phyloP scores from a whole-genome alignment of 23 red algal species.

The Gracilaria vermiculophylla region DNA sequence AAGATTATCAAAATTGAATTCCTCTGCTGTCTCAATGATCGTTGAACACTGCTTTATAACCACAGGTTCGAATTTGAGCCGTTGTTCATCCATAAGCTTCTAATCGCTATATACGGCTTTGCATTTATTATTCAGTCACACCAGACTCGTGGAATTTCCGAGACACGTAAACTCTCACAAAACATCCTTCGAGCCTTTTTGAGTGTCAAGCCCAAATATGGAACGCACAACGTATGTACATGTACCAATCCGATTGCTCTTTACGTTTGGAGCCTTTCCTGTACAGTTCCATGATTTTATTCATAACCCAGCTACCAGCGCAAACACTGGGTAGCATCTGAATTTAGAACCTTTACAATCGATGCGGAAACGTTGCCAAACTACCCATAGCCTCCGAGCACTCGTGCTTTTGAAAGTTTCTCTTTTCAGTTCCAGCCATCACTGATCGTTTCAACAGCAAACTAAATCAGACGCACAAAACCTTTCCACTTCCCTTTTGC shows the following conservation, averaged over 20 bases:
- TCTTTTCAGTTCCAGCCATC: background rate
- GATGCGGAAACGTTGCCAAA: background rate
- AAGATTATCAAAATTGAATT: too few species aligned
- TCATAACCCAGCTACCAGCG: background rate
- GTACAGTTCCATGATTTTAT: background rate
- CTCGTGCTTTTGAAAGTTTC: background rate
- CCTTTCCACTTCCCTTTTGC: background rate
- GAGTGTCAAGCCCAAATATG: background rate
- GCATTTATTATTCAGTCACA: too few species aligned
- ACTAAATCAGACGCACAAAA: background rate
- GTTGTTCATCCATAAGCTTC: too few species aligned
- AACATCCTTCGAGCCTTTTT: background rate
- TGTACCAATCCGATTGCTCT: background rate
- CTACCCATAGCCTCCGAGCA: background rate
- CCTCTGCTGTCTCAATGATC: too few species aligned
- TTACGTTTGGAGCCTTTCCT: background rate
- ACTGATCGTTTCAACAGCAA: background rate
- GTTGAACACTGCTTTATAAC: too few species aligned
- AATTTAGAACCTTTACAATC: background rate
- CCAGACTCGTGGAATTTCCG: too few species aligned
- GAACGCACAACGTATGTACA: background rate
- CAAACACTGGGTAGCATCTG: background rate
- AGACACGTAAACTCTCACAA: background rate
- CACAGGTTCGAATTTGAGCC: too few species aligned
- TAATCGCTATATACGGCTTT: too few species aligned